Evolutionary conservation across 2,329 filamentous ascomycete species (phyloP).

Genomic region (Cordyceps farinosa): DNA sequence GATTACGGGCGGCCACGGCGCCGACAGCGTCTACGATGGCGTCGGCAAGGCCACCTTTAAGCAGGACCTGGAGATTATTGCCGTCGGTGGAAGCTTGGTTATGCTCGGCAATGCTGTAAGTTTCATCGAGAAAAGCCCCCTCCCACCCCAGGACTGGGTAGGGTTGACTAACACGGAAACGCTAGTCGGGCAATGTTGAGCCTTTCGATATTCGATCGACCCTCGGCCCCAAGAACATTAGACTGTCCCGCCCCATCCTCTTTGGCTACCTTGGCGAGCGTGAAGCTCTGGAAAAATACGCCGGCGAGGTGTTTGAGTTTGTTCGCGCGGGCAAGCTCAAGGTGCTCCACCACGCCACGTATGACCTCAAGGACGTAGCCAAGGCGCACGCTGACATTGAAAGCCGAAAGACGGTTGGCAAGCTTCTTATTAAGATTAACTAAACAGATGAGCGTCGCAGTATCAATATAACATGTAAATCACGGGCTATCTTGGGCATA

Average conservation of each 20-base stretch:
- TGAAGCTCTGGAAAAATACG: constrained; percentile 69
- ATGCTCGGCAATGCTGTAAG: constrained; percentile 77
- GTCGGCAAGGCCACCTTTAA: constrained; percentile 86
- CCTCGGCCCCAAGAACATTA: constrained; percentile 71
- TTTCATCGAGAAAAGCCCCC: constrained; percentile 12
- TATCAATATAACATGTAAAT: background rate
- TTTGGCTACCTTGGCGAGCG: constrained; percentile 66
- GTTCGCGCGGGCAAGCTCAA: constrained; percentile 67
- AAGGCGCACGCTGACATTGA: constrained; percentile 76
- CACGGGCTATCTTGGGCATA: no score
- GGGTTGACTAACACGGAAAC: constrained; percentile 17
- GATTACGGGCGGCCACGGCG: constrained; percentile 69
- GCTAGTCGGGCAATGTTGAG: constrained; percentile 65
- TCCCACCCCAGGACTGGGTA: no score
- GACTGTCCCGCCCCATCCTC: constrained; percentile 70
- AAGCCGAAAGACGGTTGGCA: constrained; percentile 77
- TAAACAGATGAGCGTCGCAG: constrained; percentile 19
- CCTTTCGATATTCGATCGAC: constrained; percentile 53
- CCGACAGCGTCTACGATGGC: constrained; percentile 77
- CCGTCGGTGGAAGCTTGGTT: constrained; percentile 71
- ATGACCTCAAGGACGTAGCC: constrained; percentile 69
- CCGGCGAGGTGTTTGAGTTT: constrained; percentile 68
- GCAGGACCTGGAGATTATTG: constrained; percentile 67
- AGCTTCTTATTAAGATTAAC: constrained; percentile 69
- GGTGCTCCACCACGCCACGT: constrained; percentile 70